Percentiles rank a stretch among this genome's conserved stretches.
Conservation (phyloP, 176 grass and related monocot species). For the Eleusine coracana region DNA sequence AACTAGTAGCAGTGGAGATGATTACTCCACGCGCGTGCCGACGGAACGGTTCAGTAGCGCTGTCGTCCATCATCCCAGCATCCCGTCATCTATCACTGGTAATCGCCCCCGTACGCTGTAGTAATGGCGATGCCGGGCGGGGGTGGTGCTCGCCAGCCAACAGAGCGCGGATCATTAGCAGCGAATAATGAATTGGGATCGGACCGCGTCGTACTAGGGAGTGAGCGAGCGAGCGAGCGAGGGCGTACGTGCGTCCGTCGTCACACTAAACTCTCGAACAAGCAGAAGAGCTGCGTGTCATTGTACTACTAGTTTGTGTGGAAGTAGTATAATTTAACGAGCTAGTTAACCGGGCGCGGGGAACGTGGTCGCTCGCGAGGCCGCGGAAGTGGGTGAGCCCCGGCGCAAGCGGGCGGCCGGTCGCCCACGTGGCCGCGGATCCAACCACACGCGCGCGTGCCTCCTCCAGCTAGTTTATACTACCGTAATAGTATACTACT, state of each 20-base stretch:
- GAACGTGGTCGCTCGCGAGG: slow-evolving; percentile 52
- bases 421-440: slow-evolving; percentile 35
- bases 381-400: slow-evolving; percentile 35
- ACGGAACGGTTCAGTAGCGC: too few relatives aligned
- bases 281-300: too few relatives aligned
- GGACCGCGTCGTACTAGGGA: too few relatives aligned
- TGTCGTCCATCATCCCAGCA: neutral
- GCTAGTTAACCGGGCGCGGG: neutral
- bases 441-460: slow-evolving; percentile 7
- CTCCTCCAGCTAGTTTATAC: neutral
- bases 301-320: too few relatives aligned
- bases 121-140: neutral
- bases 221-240: too few relatives aligned
- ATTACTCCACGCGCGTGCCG: neutral
- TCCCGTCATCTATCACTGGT: too few relatives aligned
- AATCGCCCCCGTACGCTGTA: neutral
- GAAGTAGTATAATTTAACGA: too few relatives aligned
- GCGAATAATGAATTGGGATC: too few relatives aligned
- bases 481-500: neutral
- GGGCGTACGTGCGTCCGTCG: neutral
- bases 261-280: too few relatives aligned
- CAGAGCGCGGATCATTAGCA: too few relatives aligned
- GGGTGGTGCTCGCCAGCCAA: too few relatives aligned
- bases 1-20: too few relatives aligned
- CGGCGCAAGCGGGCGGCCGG: slow-evolving; percentile 43